Base-by-base conservation (phyloP, 2,329 filamentous ascomycete genomes). In the Ceratocystis eucalypticola region DNA sequence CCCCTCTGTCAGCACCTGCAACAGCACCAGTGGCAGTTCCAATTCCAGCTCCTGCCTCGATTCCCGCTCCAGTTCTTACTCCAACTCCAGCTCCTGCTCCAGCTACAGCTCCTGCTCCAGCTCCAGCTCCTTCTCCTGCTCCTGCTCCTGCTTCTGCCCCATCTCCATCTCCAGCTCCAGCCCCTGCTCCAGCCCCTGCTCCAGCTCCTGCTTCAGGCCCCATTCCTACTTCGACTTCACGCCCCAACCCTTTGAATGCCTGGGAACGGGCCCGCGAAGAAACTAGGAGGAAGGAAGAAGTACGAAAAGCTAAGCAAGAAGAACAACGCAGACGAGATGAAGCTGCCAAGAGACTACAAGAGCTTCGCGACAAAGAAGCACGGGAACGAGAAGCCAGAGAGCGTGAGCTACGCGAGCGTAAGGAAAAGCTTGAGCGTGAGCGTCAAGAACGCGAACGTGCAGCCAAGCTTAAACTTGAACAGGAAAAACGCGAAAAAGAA, bases 201-300 rank as follows among this genome's bases (percentile, higher is more conserved):
- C 53, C 64, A 6, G 41, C 57, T 20, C 25, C 25, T 2, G 41
- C 46, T 25, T 44, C 61, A 28, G n/a, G 17, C 15, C 45, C 62
- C 10, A 46, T 30, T 45, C 55, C 66, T 33, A 25, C 45, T 20
- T 22, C 37, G 28, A 30, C 53, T 28, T 20, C 20, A 28, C 59
- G 46, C 4, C 46, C 63, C 17, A 67, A 62, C 55, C 66, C 66
- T 12, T 22, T 67, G 25, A 67, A 67, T 37, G 78, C 82, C 0
- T 88, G 86, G 86, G 85, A 88, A 70, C 87, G 84, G 72, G 86
- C 85, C 2, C 79, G 86, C 65, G 86, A 89, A 71, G 86, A 88
- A 70, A 87, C 82, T 22, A 78, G 82, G 55, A 81, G 78, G 67
- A 80, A 81, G 66, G 85, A 87, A 70, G 85, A 86, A 69, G 84